phyloP scores from a whole-genome alignment of 495 filamentous ascomycete species.

The Tetracladium marchalianum region DNA sequence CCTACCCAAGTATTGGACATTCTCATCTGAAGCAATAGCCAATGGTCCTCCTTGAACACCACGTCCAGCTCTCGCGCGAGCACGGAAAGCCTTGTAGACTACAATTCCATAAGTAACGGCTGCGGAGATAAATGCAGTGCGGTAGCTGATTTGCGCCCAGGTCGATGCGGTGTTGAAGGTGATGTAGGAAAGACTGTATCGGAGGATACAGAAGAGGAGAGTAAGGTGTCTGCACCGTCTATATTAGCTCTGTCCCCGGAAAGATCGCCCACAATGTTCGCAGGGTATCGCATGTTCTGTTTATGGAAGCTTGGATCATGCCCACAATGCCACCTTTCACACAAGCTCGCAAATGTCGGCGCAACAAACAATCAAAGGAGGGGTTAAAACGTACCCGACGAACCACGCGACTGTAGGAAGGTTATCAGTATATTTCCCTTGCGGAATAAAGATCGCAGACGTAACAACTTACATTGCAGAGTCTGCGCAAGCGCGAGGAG shows the following conservation, averaged over 20 bases:
- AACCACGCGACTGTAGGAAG: constrained; percentile 63
- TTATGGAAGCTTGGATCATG: constrained; percentile 1
- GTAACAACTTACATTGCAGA: constrained; percentile 59
- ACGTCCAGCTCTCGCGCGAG: constrained; percentile 58
- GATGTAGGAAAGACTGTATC: constrained; percentile 74
- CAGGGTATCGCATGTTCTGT: constrained; percentile 10
- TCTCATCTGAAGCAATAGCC: constrained; percentile 74
- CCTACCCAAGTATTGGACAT: constrained; percentile 94
- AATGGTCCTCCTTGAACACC: constrained; percentile 45
- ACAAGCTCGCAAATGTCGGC: background rate
- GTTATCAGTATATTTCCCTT: constrained; percentile 10
- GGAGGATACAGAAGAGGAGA: constrained; percentile 69
- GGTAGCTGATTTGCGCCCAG: constrained; percentile 74
- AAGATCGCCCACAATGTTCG: constrained; percentile 7
- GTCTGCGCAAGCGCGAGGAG: constrained; percentile 71
- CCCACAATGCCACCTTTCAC: background rate
- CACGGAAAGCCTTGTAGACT: constrained; percentile 95
- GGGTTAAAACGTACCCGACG: constrained; percentile 57
- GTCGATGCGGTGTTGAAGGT: constrained; percentile 69
- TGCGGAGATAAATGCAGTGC: constrained; percentile 78
- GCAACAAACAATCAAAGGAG: background rate
- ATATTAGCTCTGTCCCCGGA: constrained; percentile 5
- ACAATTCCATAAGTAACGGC: constrained; percentile 94
- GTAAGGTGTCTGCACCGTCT: constrained; percentile 56
- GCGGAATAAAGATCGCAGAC: constrained; percentile 12